phyloP scores from a whole-genome alignment of 2,329 filamentous ascomycete species.

The Calonectria naviculata region DNA sequence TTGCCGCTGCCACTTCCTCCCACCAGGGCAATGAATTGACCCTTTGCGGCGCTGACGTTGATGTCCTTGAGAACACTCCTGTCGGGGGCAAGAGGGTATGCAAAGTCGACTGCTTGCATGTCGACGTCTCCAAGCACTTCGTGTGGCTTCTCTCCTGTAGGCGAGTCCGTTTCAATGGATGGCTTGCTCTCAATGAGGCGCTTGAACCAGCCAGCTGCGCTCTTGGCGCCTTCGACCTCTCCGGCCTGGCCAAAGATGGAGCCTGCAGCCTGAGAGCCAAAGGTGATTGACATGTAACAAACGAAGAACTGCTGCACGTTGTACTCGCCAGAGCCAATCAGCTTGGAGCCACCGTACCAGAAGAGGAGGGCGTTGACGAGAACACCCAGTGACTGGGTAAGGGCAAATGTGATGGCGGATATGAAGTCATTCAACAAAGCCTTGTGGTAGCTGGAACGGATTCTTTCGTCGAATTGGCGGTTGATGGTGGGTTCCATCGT shows the following conservation, averaged over 20 bases:
- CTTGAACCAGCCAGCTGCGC: background rate
- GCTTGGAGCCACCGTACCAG: conserved; percentile 9
- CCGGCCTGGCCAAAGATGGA: background rate
- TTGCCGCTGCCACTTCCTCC: conserved; percentile 1
- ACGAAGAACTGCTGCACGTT: conserved; percentile 11
- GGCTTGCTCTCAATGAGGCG: background rate
- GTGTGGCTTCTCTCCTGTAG: background rate
- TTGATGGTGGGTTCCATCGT: conserved; percentile 6
- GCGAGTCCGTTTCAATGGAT: background rate
- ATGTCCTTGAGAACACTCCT: background rate
- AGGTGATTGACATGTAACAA: conserved; percentile 4
- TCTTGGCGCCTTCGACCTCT: background rate
- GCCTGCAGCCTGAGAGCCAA: conserved; percentile 1
- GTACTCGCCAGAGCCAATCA: conserved; percentile 12
- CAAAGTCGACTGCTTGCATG: background rate
- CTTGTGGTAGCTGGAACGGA: background rate
- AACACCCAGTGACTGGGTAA: conserved; percentile 4
- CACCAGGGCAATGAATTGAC: background rate
- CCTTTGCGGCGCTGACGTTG: background rate
- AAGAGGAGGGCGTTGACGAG: conserved; percentile 9
- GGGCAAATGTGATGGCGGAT: background rate
- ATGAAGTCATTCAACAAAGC: background rate
- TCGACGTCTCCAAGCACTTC: background rate
- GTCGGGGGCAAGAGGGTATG: background rate
- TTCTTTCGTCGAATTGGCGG: background rate